Percentiles rank a stretch among this genome's conserved stretches.
Evolutionary conservation across 306 rosid species (phyloP).

Genomic region (Quercus robur): DNA sequence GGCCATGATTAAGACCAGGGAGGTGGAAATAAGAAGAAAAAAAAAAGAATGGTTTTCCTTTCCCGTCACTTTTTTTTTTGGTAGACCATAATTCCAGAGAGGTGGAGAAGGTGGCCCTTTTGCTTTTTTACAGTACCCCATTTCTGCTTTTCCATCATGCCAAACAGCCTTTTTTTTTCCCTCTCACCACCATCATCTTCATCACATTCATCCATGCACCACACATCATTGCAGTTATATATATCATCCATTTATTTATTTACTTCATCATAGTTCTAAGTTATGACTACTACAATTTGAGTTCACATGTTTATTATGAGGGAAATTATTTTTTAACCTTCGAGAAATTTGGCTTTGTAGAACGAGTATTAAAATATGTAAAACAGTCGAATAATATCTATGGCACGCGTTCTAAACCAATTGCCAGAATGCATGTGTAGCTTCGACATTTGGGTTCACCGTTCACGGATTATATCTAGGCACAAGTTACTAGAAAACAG

Average conservation of each 20-base stretch:
- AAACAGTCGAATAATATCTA: not conserved
- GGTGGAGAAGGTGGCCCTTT: slow-evolving; percentile 34
- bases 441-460: slow-evolving; percentile 30
- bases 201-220: slow-evolving; percentile 6
- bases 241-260: not conserved
- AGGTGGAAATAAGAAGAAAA: slow-evolving; percentile 34
- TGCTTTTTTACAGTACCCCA: slow-evolving; percentile 22
- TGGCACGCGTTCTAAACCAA: slow-evolving; percentile 12
- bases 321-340: slow-evolving; percentile 6
- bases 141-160: slow-evolving; percentile 22
- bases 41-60: slow-evolving; percentile 12
- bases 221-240: not conserved
- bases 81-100: slow-evolving; percentile 26
- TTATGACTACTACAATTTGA: not conserved
- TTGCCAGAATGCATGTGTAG: not conserved
- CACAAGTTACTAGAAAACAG: slow-evolving; percentile 41
- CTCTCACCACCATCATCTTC: not conserved
- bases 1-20: slow-evolving; percentile 60
- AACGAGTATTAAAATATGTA: not conserved
- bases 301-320: not conserved
- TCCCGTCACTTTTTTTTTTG: slow-evolving; percentile 24
- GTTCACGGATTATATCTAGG: not conserved
- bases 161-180: slow-evolving; percentile 9
- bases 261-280: not conserved
- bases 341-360: slow-evolving; percentile 29